Evolutionary conservation across 1,139 yeast genomes (phyloP).

Genomic region (Sugiyamaella japonica): DNA sequence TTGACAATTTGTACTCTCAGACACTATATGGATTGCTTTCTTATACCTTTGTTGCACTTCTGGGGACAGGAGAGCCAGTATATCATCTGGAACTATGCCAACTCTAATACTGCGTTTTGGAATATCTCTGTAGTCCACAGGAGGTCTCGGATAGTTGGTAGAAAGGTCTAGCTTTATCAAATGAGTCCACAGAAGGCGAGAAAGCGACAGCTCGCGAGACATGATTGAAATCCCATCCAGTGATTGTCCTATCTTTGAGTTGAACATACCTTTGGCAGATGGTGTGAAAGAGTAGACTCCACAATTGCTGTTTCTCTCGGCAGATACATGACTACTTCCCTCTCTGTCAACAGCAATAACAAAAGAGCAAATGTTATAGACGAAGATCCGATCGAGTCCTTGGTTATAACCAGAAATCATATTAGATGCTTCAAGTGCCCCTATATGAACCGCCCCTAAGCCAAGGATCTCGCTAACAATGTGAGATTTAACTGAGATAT

Average conservation of each 20-base stretch:
- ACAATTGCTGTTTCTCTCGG: background rate
- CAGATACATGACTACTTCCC: slow-evolving; percentile 10
- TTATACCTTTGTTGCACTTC: background rate
- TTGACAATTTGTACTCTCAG: background rate
- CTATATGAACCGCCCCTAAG: slow-evolving; percentile 21
- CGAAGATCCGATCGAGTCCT: slow-evolving; percentile 1
- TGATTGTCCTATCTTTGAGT: slow-evolving; percentile 18
- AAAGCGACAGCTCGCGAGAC: slow-evolving; percentile 22
- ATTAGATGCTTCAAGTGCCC: slow-evolving; percentile 6
- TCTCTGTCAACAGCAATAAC: slow-evolving; percentile 21
- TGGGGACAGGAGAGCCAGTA: background rate
- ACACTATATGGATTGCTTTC: background rate
- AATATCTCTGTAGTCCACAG: slow-evolving; percentile 15
- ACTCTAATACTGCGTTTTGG: background rate
- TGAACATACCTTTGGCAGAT: background rate
- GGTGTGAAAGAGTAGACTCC: slow-evolving; percentile 8
- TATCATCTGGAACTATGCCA: slow-evolving; percentile 14
- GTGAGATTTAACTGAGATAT: slow-evolving; percentile 13
- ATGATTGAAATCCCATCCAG: slow-evolving; percentile 23
- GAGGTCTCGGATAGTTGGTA: slow-evolving; percentile 18
- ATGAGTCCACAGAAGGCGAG: slow-evolving; percentile 27
- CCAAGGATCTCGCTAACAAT: slow-evolving; percentile 4
- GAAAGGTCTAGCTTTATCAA: slow-evolving; percentile 17
- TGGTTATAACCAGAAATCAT: slow-evolving; percentile 4
- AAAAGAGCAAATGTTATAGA: slow-evolving; percentile 20